Conservation (phyloP, 2,329 filamentous ascomycete species). For the Rugonectria rugulosa region DNA sequence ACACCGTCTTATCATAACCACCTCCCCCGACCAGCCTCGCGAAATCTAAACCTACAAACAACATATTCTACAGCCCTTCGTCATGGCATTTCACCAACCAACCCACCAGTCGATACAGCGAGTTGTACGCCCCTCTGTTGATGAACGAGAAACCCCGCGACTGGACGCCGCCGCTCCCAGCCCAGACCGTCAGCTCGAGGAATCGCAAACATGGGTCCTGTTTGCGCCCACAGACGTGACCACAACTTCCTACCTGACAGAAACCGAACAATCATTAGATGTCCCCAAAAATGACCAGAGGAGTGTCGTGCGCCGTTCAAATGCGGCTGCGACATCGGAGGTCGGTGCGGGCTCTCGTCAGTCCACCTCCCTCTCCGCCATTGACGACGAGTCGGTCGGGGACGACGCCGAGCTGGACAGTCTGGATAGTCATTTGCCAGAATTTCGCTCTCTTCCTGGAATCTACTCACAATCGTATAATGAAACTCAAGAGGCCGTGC, state of each 20-base stretch:
- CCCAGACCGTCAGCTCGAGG: slow-evolving; percentile 58
- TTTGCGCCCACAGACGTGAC: slow-evolving; percentile 79
- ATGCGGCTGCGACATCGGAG: slow-evolving; percentile 70
- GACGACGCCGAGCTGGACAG: slow-evolving; percentile 89
- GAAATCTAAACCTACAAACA: slow-evolving; percentile 12
- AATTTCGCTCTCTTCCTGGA: slow-evolving; percentile 73
- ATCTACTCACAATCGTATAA: slow-evolving; percentile 33
- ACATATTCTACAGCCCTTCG: slow-evolving; percentile 19
- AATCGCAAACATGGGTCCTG: slow-evolving; percentile 94
- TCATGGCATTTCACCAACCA: slow-evolving; percentile 69
- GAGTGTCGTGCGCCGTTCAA: slow-evolving; percentile 83
- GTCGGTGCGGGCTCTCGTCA: slow-evolving; percentile 54
- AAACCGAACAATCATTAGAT: slow-evolving; percentile 70
- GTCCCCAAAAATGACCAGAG: slow-evolving; percentile 74
- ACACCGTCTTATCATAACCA: slow-evolving; percentile 35
- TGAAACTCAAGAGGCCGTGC: slow-evolving; percentile 57
- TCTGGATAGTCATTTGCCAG: slow-evolving; percentile 88
- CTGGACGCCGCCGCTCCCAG: slow-evolving; percentile 37
- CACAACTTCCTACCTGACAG: slow-evolving; percentile 72
- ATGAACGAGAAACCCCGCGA: slow-evolving; percentile 46
- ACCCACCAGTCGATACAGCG: slow-evolving; percentile 61
- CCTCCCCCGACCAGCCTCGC: slow-evolving; percentile 33
- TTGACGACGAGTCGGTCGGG: slow-evolving; percentile 53
- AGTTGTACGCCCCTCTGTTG: slow-evolving; percentile 50
- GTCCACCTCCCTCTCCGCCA: slow-evolving; percentile 48